These are phyloP conservation scores for Saccharomycopsis malanga DNA, from an alignment of 805 yeast species.

Conservation along the genomic window DNA sequence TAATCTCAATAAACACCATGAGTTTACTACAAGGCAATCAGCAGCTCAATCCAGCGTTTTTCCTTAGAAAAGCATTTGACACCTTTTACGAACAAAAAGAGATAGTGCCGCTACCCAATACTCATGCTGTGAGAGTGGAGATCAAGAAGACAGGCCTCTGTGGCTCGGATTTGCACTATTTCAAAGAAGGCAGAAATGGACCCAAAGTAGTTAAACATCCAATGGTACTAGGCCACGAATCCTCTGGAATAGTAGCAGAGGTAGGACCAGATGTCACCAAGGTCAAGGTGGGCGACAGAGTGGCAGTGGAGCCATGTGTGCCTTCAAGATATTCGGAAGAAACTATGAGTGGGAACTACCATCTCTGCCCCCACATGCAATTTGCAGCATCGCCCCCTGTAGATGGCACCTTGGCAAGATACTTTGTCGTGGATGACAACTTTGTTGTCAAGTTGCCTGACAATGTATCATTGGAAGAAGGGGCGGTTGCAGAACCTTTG, in stretches of 20 bases:
- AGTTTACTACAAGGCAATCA: conserved; percentile 13
- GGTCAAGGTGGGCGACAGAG: conserved; percentile 71
- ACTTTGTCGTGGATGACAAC: conserved; percentile 71
- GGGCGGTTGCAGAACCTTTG: conserved; percentile 82
- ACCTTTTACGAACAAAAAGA: conserved; percentile 34
- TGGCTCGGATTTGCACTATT: conserved; percentile 83
- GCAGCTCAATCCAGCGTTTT: conserved; percentile 14
- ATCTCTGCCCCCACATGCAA: conserved; percentile 77
- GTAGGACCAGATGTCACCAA: conserved; percentile 59
- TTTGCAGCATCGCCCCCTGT: conserved; percentile 89
- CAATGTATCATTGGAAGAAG: conserved; percentile 71
- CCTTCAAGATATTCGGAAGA: conserved; percentile 73
- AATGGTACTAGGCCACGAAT: conserved; percentile 87
- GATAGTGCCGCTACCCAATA: conserved; percentile 51
- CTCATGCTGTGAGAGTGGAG: conserved; percentile 63
- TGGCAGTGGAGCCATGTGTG: conserved; percentile 85
- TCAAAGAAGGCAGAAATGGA: conserved; percentile 73
- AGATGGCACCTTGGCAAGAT: conserved; percentile 74
- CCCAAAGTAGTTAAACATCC: conserved; percentile 65
- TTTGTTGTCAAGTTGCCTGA: conserved; percentile 77
- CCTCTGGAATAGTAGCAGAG: conserved; percentile 70
- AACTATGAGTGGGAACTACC: conserved; percentile 72
- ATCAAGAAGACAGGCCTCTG: conserved; percentile 83
- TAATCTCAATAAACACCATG: conserved; percentile 11
- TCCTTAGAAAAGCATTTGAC: conserved; percentile 11